phyloP scores from a whole-genome alignment of 106 monocot species.

The Platanthera guangdongensis region DNA sequence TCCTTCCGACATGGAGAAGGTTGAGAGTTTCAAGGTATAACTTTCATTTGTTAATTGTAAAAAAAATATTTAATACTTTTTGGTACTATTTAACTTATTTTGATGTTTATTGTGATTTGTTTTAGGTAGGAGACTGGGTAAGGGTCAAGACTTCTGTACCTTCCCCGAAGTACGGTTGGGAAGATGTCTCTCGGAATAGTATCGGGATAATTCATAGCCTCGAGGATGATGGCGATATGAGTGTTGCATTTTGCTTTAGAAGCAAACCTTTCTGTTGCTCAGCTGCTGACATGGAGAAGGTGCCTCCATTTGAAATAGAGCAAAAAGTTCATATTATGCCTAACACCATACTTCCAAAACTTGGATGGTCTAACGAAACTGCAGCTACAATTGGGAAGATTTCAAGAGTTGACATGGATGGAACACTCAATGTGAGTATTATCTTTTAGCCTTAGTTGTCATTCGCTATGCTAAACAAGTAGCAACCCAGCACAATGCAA shows the following conservation, averaged over 20 bases:
- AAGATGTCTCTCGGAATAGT: slow-evolving; percentile 84
- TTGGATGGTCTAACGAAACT: slow-evolving; percentile 97
- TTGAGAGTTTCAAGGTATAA: slow-evolving; percentile 83
- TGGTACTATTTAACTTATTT: background rate
- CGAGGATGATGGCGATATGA: slow-evolving; percentile 90
- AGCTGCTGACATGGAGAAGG: slow-evolving; percentile 91
- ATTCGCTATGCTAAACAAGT: background rate
- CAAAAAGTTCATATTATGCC: slow-evolving; percentile 78
- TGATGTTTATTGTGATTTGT: background rate
- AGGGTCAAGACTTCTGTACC: slow-evolving; percentile 87
- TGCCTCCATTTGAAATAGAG: slow-evolving; percentile 66
- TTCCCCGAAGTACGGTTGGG: slow-evolving; percentile 99
- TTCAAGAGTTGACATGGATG: slow-evolving; percentile 92
- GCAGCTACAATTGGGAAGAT: slow-evolving; percentile 81
- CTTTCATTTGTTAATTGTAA: background rate
- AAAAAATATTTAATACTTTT: background rate
- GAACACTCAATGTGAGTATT: slow-evolving; percentile 77
- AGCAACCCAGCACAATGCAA: no score
- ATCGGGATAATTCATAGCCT: slow-evolving; percentile 90
- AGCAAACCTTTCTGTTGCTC: slow-evolving; percentile 81
- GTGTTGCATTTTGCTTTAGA: slow-evolving; percentile 87
- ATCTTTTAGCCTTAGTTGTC: background rate
- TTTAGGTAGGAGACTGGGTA: slow-evolving; percentile 93
- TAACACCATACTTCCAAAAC: slow-evolving; percentile 59
- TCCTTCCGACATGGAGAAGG: slow-evolving; percentile 99